Evolutionary conservation across 2,329 filamentous ascomycete species (phyloP).

Genomic region (Alternaria metachromatica): DNA sequence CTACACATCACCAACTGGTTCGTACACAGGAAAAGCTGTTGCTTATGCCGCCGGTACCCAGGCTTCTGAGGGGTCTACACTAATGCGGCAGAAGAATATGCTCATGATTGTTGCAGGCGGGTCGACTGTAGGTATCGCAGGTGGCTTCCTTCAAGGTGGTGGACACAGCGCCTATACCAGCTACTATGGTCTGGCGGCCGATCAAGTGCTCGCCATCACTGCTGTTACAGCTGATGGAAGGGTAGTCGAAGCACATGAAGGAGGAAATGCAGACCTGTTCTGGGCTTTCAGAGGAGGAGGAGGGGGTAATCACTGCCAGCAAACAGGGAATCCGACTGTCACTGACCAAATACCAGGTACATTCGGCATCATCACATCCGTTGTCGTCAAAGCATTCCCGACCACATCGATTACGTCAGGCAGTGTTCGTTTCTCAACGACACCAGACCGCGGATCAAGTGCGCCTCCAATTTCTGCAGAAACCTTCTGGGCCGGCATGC

Average conservation of each 20-base stretch:
- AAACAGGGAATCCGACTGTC: neutral
- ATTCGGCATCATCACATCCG: slow-evolving; percentile 35
- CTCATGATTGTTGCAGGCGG: slow-evolving; percentile 62
- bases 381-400: slow-evolving; percentile 46
- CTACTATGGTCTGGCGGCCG: slow-evolving; percentile 47
- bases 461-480: slow-evolving; percentile 19
- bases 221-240: slow-evolving; percentile 36
- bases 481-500: slow-evolving; percentile 36
- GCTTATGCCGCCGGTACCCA: slow-evolving; percentile 61
- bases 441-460: slow-evolving; percentile 12
- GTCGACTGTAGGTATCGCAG: slow-evolving; percentile 56
- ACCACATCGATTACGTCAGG: slow-evolving; percentile 12
- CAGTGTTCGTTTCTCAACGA: slow-evolving; percentile 31
- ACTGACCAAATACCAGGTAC: slow-evolving; percentile 22
- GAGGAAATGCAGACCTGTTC: slow-evolving; percentile 33
- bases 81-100: slow-evolving; percentile 53
- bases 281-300: slow-evolving; percentile 40
- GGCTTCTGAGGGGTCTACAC: slow-evolving; percentile 56
- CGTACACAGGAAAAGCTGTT: slow-evolving; percentile 47
- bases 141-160: slow-evolving; percentile 24
- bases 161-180: slow-evolving; percentile 53
- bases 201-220: slow-evolving; percentile 35
- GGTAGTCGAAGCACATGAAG: slow-evolving; percentile 30
- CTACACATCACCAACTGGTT: slow-evolving; percentile 15
- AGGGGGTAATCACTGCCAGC: slow-evolving; percentile 21